Evolutionary conservation across 23 red algal species (phyloP).

Genomic region (Gracilaria caudata): DNA sequence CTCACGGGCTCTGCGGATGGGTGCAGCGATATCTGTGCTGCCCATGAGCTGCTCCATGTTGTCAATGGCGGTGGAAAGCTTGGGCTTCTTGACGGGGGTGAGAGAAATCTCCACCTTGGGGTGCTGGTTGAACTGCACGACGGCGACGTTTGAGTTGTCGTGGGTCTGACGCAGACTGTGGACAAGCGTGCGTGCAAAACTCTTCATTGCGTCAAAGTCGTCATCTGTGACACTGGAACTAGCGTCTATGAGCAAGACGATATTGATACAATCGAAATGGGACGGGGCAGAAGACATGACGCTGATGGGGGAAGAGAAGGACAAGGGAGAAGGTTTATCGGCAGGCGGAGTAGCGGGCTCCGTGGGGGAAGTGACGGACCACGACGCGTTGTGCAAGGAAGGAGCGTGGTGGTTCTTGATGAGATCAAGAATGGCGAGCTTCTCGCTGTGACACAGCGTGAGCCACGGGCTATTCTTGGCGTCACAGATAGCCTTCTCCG

Average conservation of each 20-base stretch:
- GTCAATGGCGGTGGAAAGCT: constrained; percentile 65
- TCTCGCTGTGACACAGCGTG: constrained; percentile 67
- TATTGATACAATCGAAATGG: constrained; percentile 32
- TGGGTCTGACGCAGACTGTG: constrained; percentile 62
- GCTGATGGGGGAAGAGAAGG: constrained; percentile 58
- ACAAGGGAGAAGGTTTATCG: constrained; percentile 17
- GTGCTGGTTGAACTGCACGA: constrained; percentile 96
- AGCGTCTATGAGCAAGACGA: constrained; percentile 84
- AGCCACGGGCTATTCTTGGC: constrained; percentile 65
- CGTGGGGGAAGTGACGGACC: neutral
- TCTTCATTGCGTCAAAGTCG: constrained; percentile 87
- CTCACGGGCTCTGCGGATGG: constrained; percentile 66
- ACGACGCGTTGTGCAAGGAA: constrained; percentile 1
- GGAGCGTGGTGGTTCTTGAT: constrained; percentile 57
- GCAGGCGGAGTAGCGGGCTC: constrained; percentile 43
- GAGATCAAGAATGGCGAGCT: constrained; percentile 77
- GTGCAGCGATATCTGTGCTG: constrained; percentile 85
- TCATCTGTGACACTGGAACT: constrained; percentile 86
- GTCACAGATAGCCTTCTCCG: constrained; percentile 76
- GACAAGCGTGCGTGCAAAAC: constrained; percentile 73
- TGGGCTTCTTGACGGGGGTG: constrained; percentile 49
- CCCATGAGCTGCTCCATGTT: constrained; percentile 95
- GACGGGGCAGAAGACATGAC: constrained; percentile 36
- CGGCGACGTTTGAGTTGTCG: constrained; percentile 45
- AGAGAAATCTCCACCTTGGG: constrained; percentile 74